phyloP scores from a whole-genome alignment of 1,284 basidiomycete genomes.

The Tetrapyrgos nigripes region DNA sequence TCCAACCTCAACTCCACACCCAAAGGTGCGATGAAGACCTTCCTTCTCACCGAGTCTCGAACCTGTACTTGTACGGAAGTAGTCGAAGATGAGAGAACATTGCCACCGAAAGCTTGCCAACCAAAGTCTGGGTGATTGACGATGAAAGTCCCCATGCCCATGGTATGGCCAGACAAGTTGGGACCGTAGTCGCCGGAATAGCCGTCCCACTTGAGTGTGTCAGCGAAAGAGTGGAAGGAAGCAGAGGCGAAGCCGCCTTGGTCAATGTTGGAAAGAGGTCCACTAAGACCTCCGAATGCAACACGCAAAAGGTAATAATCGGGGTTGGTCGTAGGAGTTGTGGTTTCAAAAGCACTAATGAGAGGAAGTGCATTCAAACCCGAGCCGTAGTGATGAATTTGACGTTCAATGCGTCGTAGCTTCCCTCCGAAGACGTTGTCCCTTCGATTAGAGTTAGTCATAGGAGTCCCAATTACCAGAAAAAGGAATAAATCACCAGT shows the following conservation, averaged over 20 bases:
- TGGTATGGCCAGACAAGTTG: too few species aligned
- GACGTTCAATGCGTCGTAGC: constrained; percentile 59
- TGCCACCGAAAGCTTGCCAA: too few species aligned
- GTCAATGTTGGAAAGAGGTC: constrained; percentile 62
- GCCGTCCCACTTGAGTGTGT: too few species aligned
- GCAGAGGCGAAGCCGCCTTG: constrained; percentile 61
- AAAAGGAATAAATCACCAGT: constrained; percentile 47
- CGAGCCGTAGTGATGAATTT: too few species aligned
- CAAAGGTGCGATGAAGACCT: constrained; percentile 59
- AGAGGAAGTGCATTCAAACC: constrained; percentile 63
- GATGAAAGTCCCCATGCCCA: too few species aligned
- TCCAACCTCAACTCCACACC: constrained; percentile 43
- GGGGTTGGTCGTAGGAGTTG: too few species aligned
- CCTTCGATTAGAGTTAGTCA: constrained; percentile 35
- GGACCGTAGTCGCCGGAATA: too few species aligned
- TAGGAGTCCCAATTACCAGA: neutral
- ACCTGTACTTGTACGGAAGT: constrained; percentile 51
- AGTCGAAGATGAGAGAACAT: too few species aligned
- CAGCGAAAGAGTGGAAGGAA: constrained; percentile 67
- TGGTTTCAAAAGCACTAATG: constrained; percentile 53
- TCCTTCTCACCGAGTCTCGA: constrained; percentile 54
- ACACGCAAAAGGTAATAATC: too few species aligned
- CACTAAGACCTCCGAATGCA: too few species aligned
- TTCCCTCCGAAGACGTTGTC: constrained; percentile 66
- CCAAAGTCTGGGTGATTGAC: too few species aligned